These are phyloP conservation scores for Penicillium sp. DNA, from an alignment of 2,329 filamentous ascomycete species.

Conservation along the genomic window DNA sequence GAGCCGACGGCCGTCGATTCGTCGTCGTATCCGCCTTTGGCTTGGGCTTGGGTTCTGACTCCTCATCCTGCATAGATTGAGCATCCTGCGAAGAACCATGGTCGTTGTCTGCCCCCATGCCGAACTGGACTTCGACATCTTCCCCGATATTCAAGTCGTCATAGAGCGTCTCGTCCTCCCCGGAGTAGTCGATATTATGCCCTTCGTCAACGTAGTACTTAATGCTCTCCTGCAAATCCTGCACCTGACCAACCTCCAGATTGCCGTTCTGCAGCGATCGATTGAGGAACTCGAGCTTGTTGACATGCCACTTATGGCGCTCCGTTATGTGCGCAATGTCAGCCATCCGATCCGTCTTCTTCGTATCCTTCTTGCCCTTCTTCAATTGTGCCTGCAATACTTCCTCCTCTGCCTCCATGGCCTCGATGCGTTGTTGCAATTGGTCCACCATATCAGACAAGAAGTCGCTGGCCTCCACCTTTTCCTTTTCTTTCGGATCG, in stretches of 20 bases:
- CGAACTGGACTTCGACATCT: conserved; percentile 76
- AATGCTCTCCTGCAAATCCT: conserved; percentile 84
- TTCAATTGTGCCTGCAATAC: conserved; percentile 82
- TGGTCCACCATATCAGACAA: conserved; percentile 83
- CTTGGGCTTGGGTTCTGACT: conserved; percentile 60
- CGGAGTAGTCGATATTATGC: conserved; percentile 77
- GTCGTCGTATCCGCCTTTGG: conserved; percentile 56
- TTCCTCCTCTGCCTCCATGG: conserved; percentile 84
- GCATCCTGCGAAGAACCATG: conserved; percentile 91
- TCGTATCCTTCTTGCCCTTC: conserved; percentile 83
- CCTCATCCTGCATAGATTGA: conserved; percentile 85
- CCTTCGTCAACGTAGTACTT: conserved; percentile 92
- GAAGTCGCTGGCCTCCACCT: conserved; percentile 82
- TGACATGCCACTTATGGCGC: conserved; percentile 93
- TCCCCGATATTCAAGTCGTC: conserved; percentile 89
- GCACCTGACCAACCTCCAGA: conserved; percentile 80
- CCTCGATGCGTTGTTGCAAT: conserved; percentile 88
- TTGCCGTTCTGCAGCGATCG: conserved; percentile 89
- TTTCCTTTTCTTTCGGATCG: conserved; percentile 96
- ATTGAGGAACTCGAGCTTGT: conserved; percentile 84
- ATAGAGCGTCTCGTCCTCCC: conserved; percentile 88
- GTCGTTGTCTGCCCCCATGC: conserved; percentile 75
- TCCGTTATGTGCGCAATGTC: conserved; percentile 82
- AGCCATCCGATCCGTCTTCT: conserved; percentile 80
- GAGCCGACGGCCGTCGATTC: conserved; percentile 71